phyloP scores from a whole-genome alignment of 2,329 filamentous ascomycete species.

The Harringtonia lauricola region DNA sequence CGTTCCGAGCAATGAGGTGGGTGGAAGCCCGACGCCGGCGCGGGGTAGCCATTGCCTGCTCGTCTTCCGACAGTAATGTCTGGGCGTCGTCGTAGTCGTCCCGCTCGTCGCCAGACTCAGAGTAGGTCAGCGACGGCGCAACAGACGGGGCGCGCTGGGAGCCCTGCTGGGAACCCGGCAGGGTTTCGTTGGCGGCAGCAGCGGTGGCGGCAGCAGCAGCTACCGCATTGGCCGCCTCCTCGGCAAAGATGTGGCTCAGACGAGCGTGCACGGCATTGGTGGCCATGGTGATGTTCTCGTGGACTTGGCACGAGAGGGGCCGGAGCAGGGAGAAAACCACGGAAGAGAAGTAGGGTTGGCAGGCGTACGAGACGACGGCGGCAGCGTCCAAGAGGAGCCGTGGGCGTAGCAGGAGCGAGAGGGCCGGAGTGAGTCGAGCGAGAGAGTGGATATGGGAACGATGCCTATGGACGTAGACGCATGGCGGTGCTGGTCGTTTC shows the following conservation, averaged over 20 bases:
- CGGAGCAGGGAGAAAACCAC: not conserved
- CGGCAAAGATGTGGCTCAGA: conserved; percentile 11
- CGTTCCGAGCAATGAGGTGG: conserved; percentile 52
- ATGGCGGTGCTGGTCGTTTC: not conserved
- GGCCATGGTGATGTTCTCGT: conserved; percentile 5
- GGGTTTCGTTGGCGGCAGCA: conserved; percentile 27
- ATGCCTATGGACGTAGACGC: not conserved
- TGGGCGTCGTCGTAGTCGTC: conserved; percentile 37
- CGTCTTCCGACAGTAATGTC: conserved; percentile 22
- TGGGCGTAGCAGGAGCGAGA: not conserved
- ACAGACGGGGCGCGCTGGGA: conserved; percentile 36
- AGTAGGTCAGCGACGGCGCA: conserved; percentile 52
- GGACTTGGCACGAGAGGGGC: not conserved
- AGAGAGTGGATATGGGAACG: not conserved
- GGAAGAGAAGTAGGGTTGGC: not conserved
- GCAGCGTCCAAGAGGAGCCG: not conserved
- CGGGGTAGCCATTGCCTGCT: conserved; percentile 7
- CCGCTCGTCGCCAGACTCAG: conserved; percentile 47
- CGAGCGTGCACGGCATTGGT: conserved; percentile 8
- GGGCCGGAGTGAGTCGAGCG: not conserved
- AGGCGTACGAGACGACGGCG: not conserved
- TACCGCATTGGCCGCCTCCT: conserved; percentile 10
- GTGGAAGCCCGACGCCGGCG: conserved; percentile 58
- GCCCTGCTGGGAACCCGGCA: conserved; percentile 32
- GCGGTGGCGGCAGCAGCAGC: conserved; percentile 13